Percentiles rank a stretch among this genome's conserved stretches.
phyloP scores from a whole-genome alignment of 176 grass and related monocot genomes.

The Dendrocalamus sinicus region DNA sequence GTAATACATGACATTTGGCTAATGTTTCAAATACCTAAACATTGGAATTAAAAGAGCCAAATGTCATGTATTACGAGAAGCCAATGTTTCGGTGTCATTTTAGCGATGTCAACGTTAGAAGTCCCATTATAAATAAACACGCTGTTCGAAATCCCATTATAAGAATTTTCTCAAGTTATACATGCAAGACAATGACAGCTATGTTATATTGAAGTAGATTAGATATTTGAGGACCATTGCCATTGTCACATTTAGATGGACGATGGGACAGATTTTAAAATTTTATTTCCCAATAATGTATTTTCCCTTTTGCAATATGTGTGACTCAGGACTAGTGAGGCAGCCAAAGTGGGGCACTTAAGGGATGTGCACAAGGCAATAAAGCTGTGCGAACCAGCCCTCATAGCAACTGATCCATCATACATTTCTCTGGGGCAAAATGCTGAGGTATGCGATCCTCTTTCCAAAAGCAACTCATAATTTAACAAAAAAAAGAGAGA shows the following conservation, averaged over 20 bases:
- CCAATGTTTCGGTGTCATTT: too few species aligned
- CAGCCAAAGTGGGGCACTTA: constrained; percentile 95
- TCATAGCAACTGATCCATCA: constrained; percentile 86
- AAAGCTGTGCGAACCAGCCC: constrained; percentile 85
- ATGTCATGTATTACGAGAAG: too few species aligned
- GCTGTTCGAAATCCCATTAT: too few species aligned
- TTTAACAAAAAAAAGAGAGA: background rate
- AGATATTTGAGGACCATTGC: background rate
- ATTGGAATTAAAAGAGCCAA: too few species aligned
- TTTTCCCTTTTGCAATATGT: constrained; percentile 12
- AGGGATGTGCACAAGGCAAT: constrained; percentile 94
- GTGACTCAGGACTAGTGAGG: constrained; percentile 69
- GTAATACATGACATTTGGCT: too few species aligned
- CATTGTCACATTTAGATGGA: background rate
- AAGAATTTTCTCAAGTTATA: background rate
- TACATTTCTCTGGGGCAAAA: constrained; percentile 91
- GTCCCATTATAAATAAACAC: too few species aligned
- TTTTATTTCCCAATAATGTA: background rate
- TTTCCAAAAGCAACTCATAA: constrained; percentile 35
- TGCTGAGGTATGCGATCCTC: constrained; percentile 59
- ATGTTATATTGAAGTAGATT: background rate
- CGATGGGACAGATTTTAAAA: background rate
- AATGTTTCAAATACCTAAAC: too few species aligned
- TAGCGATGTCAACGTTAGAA: too few species aligned
- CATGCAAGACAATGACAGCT: background rate